These are phyloP conservation scores for Clonostachys solani DNA, from an alignment of 2,329 filamentous ascomycete genomes.

Conservation along the genomic window DNA sequence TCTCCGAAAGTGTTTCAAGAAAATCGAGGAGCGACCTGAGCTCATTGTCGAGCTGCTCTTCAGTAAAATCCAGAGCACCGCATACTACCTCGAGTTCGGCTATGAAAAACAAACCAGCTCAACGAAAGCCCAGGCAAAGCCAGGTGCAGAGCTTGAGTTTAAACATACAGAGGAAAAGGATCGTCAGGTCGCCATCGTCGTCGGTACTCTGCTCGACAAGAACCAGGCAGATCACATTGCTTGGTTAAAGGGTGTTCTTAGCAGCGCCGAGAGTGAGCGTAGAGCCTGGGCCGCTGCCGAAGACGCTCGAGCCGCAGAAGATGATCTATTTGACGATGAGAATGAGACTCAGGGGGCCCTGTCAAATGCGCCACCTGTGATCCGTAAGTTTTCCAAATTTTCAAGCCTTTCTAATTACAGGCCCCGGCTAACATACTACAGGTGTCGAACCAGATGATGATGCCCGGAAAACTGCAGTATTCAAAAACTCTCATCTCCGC, in stretches of 20 bases:
- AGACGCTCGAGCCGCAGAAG: conserved; percentile 44
- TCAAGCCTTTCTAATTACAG: conserved; percentile 1
- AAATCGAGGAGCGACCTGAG: conserved; percentile 80
- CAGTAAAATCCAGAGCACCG: conserved; percentile 79
- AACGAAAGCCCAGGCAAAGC: conserved; percentile 54
- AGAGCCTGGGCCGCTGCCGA: conserved; percentile 74
- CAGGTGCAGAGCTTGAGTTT: conserved; percentile 81
- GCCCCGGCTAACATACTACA: conserved; percentile 26
- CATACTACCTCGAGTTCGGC: conserved; percentile 87
- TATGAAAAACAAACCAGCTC: conserved; percentile 77
- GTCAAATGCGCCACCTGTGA: conserved; percentile 20
- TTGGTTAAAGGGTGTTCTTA: conserved; percentile 75
- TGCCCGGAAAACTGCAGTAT: conserved; percentile 67
- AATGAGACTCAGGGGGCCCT: conserved; percentile 16
- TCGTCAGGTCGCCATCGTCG: conserved; percentile 73
- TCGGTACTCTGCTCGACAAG: conserved; percentile 76
- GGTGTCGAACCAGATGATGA: conserved; percentile 62
- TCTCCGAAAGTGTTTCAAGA: conserved; percentile 75
- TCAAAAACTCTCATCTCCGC: conserved; percentile 84
- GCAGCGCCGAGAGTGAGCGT: conserved; percentile 66
- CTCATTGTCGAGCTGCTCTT: conserved; percentile 90
- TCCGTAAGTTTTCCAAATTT: conserved; percentile 21
- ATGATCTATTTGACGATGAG: conserved; percentile 23
- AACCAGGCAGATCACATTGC: conserved; percentile 70
- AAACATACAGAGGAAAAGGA: conserved; percentile 64